Conservation (phyloP, 2,329 filamentous ascomycete species). For the Didymella pomorum region DNA sequence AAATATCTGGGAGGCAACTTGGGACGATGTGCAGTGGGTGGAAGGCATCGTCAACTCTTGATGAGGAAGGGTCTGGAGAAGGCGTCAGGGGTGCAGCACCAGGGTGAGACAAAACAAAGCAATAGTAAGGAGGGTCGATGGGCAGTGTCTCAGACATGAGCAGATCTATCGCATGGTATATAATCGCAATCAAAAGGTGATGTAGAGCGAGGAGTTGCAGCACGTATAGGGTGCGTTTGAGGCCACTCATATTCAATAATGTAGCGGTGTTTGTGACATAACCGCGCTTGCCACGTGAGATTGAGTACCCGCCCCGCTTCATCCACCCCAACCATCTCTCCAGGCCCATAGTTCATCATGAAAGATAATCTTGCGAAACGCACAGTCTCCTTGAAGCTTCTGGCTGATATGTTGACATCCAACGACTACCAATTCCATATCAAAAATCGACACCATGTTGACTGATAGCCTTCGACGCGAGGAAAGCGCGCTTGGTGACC, state of each 20-base stretch:
- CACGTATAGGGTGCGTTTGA: not conserved
- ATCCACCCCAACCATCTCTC: slow-evolving; percentile 17
- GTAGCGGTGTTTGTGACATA: slow-evolving; percentile 15
- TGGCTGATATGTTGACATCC: slow-evolving; percentile 37
- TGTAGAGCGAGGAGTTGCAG: no score
- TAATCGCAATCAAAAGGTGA: not conserved
- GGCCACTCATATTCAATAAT: not conserved
- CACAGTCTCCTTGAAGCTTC: slow-evolving; percentile 20
- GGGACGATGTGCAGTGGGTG: slow-evolving; percentile 63
- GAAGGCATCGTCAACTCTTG: slow-evolving; percentile 53
- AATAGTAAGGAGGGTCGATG: not conserved
- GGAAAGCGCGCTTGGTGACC: slow-evolving; percentile 28
- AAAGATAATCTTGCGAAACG: slow-evolving; percentile 14
- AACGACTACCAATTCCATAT: slow-evolving; percentile 17
- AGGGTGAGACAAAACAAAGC: not conserved
- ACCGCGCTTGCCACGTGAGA: slow-evolving; percentile 31
- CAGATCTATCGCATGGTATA: not conserved
- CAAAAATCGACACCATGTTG: slow-evolving; percentile 31
- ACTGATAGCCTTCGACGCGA: slow-evolving; percentile 33
- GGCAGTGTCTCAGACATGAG: not conserved
- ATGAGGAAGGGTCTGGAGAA: slow-evolving; percentile 1
- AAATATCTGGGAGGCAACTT: slow-evolving; percentile 61
- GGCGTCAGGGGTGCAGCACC: slow-evolving; percentile 6
- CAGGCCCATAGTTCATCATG: slow-evolving; percentile 20
- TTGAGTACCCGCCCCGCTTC: slow-evolving; percentile 39